These are phyloP conservation scores for Gelatoporia subvermispora DNA, from an alignment of 768 basidiomycete species.

Conservation along the genomic window DNA sequence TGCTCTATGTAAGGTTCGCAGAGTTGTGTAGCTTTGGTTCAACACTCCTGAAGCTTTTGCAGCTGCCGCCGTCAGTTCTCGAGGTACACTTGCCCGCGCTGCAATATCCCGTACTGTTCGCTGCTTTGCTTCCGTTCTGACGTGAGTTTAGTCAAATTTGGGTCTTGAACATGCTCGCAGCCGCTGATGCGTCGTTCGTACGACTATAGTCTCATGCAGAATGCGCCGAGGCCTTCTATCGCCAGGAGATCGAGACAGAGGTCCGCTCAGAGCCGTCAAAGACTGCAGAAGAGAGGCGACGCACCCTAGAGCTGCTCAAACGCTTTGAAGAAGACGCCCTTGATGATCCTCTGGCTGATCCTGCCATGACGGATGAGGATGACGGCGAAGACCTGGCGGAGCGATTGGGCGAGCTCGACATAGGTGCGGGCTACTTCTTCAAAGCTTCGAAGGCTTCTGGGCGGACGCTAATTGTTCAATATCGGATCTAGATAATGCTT, in stretches of 20 bases:
- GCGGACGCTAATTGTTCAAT: background rate
- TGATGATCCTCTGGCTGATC: constrained; percentile 27
- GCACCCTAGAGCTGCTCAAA: constrained; percentile 68
- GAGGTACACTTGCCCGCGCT: constrained; percentile 77
- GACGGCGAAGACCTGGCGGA: constrained; percentile 40
- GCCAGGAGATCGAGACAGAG: constrained; percentile 63
- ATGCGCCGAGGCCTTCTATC: constrained; percentile 83
- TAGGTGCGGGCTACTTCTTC: constrained; percentile 41
- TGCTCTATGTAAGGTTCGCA: constrained; percentile 18
- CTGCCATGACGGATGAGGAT: constrained; percentile 31
- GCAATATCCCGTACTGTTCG: constrained; percentile 80
- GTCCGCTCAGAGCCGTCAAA: constrained; percentile 54
- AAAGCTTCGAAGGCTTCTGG: background rate
- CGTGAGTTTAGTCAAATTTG: constrained; percentile 33
- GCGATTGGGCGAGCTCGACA: constrained; percentile 52
- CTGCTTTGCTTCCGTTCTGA: constrained; percentile 72
- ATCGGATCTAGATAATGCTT: constrained; percentile 41
- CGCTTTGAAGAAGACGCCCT: constrained; percentile 62
- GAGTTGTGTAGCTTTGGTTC: background rate
- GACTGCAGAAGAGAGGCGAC: constrained; percentile 48
- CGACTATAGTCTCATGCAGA: constrained; percentile 50
- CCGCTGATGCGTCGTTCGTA: background rate
- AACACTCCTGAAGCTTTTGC: constrained; percentile 3
- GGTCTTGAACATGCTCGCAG: background rate
- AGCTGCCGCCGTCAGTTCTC: constrained; percentile 76